Base-by-base conservation (phyloP, 345 rosid species). In the Arabidopsis suecica region DNA sequence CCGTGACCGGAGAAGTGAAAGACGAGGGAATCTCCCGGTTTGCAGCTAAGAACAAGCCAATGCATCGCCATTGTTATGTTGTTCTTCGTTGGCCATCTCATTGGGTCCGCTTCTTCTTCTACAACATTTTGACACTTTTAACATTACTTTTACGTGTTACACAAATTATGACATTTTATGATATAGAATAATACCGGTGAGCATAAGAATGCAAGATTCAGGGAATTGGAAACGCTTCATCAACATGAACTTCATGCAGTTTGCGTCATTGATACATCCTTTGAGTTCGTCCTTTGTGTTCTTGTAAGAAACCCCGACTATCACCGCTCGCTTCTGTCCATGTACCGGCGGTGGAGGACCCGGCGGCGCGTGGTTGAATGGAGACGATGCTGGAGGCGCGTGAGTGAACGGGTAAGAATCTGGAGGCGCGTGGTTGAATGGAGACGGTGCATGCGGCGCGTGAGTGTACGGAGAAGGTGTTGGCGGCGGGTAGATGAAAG, bases 1-100 rank as follows among this genome's bases (percentile, higher is more conserved):
- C 97, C 98, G 63, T 94, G 98, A 51, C 97, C 98, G 22, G 97
- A 91, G 78, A 60, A 91, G 68, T 94, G 97, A 71, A 94, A 94
- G 40, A 94, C 88, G 30, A 94, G 71, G 2, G 97, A 91, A 78
- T 94, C 97, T 30, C 98, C 97, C 2, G 96, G 57, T 79, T 83
- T 83, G 63, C 91, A 88, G 34, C 83, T 84, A 66, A 81, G 88
- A 37, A 93, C 81, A 30, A 91, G 87, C 98, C 97, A 91, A 45
- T 78, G 74, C 84, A 91, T 9, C 18, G 96, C 97, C 89, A 72
- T 82, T 78, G 84, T 88, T 77, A 91, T 85, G 86, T 87, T 91
- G 36, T 78, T 61, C 68, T 81, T 89, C 12, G 91, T 91, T 34
- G 98, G 98, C 38, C 78, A 75, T 87, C 75, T 83, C 50, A 1